These are phyloP conservation scores for Lachnellula cervina DNA, from an alignment of 2,329 filamentous ascomycete genomes.

Conservation along the genomic window DNA sequence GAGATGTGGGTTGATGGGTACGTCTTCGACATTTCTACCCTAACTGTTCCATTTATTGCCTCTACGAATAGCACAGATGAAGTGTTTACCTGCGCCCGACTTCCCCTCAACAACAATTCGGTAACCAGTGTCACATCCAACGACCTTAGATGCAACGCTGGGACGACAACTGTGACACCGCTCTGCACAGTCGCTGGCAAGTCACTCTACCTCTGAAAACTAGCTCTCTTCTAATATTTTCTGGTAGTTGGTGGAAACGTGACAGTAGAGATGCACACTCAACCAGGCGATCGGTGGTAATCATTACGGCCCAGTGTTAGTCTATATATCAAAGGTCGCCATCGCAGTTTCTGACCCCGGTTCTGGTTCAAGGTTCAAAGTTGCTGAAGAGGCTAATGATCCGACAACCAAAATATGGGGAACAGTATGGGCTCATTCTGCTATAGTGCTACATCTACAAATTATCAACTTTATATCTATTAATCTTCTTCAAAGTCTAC, in stretches of 20 bases:
- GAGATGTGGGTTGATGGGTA: conserved; percentile 43
- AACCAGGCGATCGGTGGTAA: conserved; percentile 45
- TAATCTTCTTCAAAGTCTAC: background rate
- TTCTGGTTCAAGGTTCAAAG: conserved; percentile 47
- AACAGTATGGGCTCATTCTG: conserved; percentile 1
- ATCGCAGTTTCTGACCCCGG: conserved; percentile 43
- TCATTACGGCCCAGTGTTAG: conserved; percentile 50
- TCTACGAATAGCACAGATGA: conserved; percentile 33
- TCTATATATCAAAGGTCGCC: conserved; percentile 47
- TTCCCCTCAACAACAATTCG: conserved; percentile 47
- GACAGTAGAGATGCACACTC: conserved; percentile 55
- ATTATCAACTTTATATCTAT: background rate
- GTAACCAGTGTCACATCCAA: conserved; percentile 44
- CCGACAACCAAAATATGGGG: conserved; percentile 7
- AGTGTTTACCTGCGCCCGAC: conserved; percentile 43
- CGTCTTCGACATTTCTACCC: conserved; percentile 23
- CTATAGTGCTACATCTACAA: background rate
- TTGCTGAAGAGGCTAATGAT: conserved; percentile 26
- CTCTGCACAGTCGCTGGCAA: conserved; percentile 24
- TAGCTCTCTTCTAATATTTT: background rate
- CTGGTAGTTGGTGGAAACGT: conserved; percentile 38
- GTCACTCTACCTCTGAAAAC: background rate
- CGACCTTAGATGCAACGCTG: conserved; percentile 46
- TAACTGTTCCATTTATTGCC: background rate
- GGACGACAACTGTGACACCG: conserved; percentile 31